These are phyloP conservation scores for Cutaneotrichosporon dermatis DNA, from an alignment of 1,284 basidiomycete species.

Conservation along the genomic window DNA sequence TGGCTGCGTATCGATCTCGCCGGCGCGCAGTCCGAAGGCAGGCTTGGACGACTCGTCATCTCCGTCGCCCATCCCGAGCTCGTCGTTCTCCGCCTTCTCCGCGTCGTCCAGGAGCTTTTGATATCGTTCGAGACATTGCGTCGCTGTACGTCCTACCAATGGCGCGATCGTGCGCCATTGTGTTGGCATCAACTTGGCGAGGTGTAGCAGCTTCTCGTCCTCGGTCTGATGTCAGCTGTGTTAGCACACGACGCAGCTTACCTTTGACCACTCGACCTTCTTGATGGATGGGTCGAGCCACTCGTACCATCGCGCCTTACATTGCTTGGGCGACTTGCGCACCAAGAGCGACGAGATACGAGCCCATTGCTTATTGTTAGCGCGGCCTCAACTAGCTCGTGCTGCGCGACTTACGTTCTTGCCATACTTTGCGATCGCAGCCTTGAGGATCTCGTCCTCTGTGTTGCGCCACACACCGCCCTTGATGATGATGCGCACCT, in stretches of 20 bases:
- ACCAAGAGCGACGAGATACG: slow-evolving; percentile 97
- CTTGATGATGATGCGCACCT: slow-evolving; percentile 86
- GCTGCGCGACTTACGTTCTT: no score
- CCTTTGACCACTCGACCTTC: slow-evolving; percentile 99
- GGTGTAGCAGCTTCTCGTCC: slow-evolving; percentile 96
- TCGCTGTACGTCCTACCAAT: slow-evolving; percentile 97
- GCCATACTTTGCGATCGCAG: slow-evolving; percentile 94
- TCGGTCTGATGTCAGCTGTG: slow-evolving; percentile 66
- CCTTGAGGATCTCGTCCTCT: slow-evolving; percentile 94
- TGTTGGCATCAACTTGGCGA: slow-evolving; percentile 98
- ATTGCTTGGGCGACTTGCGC: slow-evolving; percentile 98
- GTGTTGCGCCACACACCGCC: slow-evolving; percentile 60
- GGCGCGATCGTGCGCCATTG: slow-evolving; percentile 99
- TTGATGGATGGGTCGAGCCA: slow-evolving; percentile 99
- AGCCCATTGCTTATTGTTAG: no score
- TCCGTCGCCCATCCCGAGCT: slow-evolving; percentile 81
- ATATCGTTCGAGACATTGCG: slow-evolving; percentile 96
- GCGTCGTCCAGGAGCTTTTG: slow-evolving; percentile 97
- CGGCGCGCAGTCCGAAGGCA: slow-evolving; percentile 86
- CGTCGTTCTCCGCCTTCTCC: slow-evolving; percentile 88
- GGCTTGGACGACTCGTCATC: slow-evolving; percentile 73
- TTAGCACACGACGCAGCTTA: no score
- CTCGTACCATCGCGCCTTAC: slow-evolving; percentile 98
- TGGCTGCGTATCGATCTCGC: slow-evolving; percentile 98
- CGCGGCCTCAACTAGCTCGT: no score